Percentiles rank a stretch among this genome's conserved stretches.
Evolutionary conservation across 169 alveolate genomes (phyloP).

Genomic region (Plasmodium relictum): DNA sequence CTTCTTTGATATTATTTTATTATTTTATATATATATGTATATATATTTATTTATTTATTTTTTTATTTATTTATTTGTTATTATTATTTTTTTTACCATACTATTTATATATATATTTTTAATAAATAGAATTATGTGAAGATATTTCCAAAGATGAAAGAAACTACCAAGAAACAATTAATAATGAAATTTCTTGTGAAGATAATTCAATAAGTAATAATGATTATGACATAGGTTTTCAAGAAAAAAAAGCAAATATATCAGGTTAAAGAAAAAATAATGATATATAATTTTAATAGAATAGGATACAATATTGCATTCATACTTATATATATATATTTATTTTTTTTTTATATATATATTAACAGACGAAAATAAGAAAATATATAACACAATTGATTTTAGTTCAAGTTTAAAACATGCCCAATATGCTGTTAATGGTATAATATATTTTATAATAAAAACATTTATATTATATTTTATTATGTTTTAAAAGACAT

Average conservation of each 20-base stretch:
- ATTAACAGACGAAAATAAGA: slow-evolving; percentile 5
- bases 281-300: background rate
- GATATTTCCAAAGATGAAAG: background rate
- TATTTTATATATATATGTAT: background rate
- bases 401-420: slow-evolving; percentile 60
- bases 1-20: no score
- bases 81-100: no score
- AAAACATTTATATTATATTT: no score
- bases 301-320: background rate
- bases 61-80: background rate
- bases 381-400: slow-evolving; percentile 5
- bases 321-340: slow-evolving; percentile 7
- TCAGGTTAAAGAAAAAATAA: background rate
- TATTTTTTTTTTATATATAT: slow-evolving; percentile 2
- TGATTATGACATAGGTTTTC: background rate
- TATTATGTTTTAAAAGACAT: no score
- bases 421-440: slow-evolving; percentile 77
- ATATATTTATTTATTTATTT: background rate
- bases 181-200: background rate
- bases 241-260: background rate
- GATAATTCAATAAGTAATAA: background rate
- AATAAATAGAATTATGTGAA: background rate
- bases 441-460: slow-evolving; percentile 5
- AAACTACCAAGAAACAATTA: background rate
- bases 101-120: no score